Evolutionary conservation across 805 yeast genomes (phyloP), one percentile per base, ranked within the genome.

Genomic region (Ogataea pilisensis): DNA sequence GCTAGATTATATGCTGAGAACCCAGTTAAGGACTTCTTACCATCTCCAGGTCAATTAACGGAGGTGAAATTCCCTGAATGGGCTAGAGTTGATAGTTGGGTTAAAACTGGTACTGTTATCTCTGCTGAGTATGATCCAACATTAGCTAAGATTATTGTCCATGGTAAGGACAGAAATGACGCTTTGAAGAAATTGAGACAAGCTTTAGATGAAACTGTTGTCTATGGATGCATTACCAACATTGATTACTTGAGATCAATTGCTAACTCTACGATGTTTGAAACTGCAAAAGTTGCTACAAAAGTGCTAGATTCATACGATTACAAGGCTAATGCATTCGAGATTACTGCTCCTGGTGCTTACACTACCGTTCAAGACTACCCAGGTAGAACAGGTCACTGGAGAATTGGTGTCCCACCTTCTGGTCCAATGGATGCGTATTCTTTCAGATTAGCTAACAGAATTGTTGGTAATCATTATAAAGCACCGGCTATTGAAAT

Each of bases 401-500:
- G 95, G 95, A 80, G 85, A 58, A 76, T 85, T 52, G 99, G 99
- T 61, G 98, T 91, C 41, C 99, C 99, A 20, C 98, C 98, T 7
- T 87, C 96, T 31, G 99, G 99, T 34, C 96, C 98, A 44, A 93
- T 91, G 98, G 99, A 91, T 65, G 77, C 81, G 45, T 90, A 82
- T 55, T 81, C 97, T 4, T 90, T 90, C 70, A 75, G 96, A 55
- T 62, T 87, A 47, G 96, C 96, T 17, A 91, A 91, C 69, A 71
- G 85, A 58, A 79, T 87, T 55, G 98, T 91, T 34, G 98, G 97
- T 45, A 93, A 91, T 64, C 76, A 82, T 51, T 66, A 71, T 48
- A 68, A 73, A 34, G 84, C 96, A 9, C 96, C 98, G 5, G 96
- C 95, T 27, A 73, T 91, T 58, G 99, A 91, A 66, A 71, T 86